phyloP scores from a whole-genome alignment of 2,329 filamentous ascomycete species.

The Tetracladium maxilliforme region DNA sequence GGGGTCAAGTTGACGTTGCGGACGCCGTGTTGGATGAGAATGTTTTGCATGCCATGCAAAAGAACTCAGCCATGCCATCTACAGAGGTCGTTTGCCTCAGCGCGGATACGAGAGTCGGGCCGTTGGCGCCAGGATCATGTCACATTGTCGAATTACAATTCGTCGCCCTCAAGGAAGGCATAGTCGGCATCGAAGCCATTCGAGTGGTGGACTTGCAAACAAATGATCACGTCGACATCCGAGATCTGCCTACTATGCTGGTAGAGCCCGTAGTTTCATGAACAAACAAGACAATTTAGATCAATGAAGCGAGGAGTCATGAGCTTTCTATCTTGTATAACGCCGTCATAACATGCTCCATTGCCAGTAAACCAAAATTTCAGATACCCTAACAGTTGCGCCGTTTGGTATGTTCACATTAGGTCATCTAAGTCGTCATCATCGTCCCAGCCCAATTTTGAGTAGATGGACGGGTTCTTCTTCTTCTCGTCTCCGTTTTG shows the following conservation, averaged over 20 bases:
- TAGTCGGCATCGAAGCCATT: conserved; percentile 57
- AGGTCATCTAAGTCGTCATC: conserved; percentile 14
- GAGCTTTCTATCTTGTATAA: too few relatives aligned
- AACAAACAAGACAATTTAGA: too few relatives aligned
- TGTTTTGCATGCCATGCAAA: conserved; percentile 56
- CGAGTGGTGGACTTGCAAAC: conserved; percentile 59
- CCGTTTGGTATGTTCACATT: conserved; percentile 8
- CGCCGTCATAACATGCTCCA: too few relatives aligned
- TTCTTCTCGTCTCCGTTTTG: conserved; percentile 3
- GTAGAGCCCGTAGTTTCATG: conserved; percentile 27
- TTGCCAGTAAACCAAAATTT: too few relatives aligned
- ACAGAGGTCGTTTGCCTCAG: conserved; percentile 62
- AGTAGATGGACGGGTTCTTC: conserved; percentile 14
- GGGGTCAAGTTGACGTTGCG: conserved; percentile 27
- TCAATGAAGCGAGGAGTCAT: too few relatives aligned
- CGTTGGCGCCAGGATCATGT: conserved; percentile 56
- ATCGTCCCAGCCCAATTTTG: conserved; percentile 17
- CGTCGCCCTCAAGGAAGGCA: conserved; percentile 49
- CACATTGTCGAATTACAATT: conserved; percentile 63
- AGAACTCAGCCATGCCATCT: conserved; percentile 44
- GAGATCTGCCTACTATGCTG: conserved; percentile 57
- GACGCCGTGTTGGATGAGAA: conserved; percentile 60
- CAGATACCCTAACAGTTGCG: too few relatives aligned
- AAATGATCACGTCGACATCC: conserved; percentile 65
- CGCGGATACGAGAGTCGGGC: conserved; percentile 59